Percentiles rank a stretch among this genome's conserved stretches.
These are phyloP conservation scores for Podospora tetraspora DNA, from an alignment of 495 filamentous ascomycete genomes.

Conservation along the genomic window DNA sequence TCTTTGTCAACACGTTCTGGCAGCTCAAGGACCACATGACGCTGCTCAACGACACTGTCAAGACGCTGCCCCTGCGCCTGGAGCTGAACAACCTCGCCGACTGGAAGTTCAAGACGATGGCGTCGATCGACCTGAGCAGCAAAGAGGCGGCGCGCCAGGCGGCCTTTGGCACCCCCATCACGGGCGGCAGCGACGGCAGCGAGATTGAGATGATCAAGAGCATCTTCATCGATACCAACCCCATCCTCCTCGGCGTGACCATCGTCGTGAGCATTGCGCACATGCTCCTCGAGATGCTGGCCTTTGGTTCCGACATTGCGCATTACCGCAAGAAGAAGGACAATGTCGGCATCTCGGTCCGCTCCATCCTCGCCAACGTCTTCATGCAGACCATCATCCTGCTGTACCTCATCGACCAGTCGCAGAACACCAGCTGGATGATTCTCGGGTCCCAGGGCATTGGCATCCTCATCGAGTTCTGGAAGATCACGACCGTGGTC, in stretches of 20 bases:
- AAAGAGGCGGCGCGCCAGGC: constrained; percentile 73
- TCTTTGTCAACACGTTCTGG: constrained; percentile 96
- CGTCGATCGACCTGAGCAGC: constrained; percentile 78
- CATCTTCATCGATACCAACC: constrained; percentile 89
- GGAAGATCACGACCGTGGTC: constrained; percentile 98
- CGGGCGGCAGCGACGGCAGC: constrained; percentile 51
- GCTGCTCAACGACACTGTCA: constrained; percentile 86
- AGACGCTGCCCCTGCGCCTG: constrained; percentile 75
- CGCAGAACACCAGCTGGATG: constrained; percentile 97
- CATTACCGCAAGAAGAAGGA: constrained; percentile 99
- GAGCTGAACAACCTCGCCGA: constrained; percentile 73
- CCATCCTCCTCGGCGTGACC: constrained; percentile 80
- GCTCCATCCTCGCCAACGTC: constrained; percentile 93
- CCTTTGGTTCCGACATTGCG: constrained; percentile 94
- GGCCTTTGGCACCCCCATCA: constrained; percentile 54
- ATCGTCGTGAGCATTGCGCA: constrained; percentile 80
- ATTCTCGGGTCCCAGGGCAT: constrained; percentile 90
- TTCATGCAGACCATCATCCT: constrained; percentile 97
- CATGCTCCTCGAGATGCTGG: constrained; percentile 91
- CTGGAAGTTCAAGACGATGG: constrained; percentile 86
- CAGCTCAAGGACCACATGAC: constrained; percentile 87
- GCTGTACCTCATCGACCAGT: constrained; percentile 97
- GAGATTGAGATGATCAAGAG: constrained; percentile 97
- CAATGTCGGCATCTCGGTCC: constrained; percentile 89
- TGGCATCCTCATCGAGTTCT: constrained; percentile 90